phyloP scores from a whole-genome alignment of 176 grass and related monocot genomes.

The Carex cristatella region DNA sequence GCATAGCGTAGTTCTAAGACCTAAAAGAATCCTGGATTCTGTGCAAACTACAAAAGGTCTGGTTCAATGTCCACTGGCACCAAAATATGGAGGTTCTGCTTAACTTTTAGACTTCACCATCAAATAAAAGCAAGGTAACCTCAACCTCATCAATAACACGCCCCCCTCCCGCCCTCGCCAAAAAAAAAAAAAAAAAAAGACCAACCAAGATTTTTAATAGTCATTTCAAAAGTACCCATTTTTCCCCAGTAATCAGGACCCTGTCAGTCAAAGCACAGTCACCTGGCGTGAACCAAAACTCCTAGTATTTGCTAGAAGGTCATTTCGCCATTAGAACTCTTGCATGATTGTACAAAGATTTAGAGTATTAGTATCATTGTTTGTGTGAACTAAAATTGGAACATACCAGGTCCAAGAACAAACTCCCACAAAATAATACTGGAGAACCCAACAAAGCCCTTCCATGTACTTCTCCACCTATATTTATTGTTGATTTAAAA shows the following conservation, averaged over 20 bases:
- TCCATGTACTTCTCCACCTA: conserved; percentile 56
- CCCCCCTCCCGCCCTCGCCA: neutral
- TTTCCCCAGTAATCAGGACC: too few species aligned
- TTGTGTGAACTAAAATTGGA: neutral
- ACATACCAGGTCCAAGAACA: conserved; percentile 63
- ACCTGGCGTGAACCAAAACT: neutral
- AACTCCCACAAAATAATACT: conserved; percentile 43
- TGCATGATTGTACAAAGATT: neutral
- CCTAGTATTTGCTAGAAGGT: neutral
- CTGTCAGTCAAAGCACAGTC: too few species aligned
- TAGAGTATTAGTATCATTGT: neutral
- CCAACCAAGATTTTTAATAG: neutral
- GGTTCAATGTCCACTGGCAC: neutral
- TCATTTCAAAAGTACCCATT: neutral
- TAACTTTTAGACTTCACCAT: neutral
- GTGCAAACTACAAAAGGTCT: neutral
- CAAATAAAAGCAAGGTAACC: neutral
- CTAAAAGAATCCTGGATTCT: neutral
- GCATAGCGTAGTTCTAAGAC: neutral
- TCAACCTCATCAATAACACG: neutral
- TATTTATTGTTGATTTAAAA: conserved; percentile 4
- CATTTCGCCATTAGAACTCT: neutral
- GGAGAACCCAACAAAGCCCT: conserved; percentile 52
- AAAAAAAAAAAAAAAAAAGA: neutral
- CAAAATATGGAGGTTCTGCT: neutral